Evolutionary conservation across 139 green algal genomes (phyloP), one percentile per base, ranked within the genome.

Genomic region (Chlorella vulgaris): DNA sequence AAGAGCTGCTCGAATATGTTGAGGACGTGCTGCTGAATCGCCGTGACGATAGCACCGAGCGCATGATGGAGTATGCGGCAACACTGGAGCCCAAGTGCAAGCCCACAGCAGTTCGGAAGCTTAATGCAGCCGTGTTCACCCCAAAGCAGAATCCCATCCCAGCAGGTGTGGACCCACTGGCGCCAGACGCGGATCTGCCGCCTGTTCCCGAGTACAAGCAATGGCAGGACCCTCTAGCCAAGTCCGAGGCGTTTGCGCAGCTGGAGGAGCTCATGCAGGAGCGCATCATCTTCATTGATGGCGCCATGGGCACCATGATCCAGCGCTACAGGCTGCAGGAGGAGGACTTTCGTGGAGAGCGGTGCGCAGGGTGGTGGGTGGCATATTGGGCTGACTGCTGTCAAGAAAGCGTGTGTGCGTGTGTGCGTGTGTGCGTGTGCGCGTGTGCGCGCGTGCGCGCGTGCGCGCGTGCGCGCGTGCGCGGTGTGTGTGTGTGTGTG

Each of bases 1-100:
- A 98, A 92, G 94, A 98, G 92, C 93, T 99, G 80, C 86, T 99
- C 35, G 88, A 93, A 69, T 95, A 94, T 82, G 93, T 99, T 47
- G 96, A 99, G 89, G 96, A 99, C 76, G 97, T 99, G 80, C 90
- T 99, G 81, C 91, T 99, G 7, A 99, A 99, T 88, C 90, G 87
- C 61, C 97, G 96, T 81, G 92, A 96, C 28, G 97, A 99, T 71
- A 90, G 96, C 7, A 99, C 96, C 0, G 96, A 99, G 92, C 91
- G 96, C 69, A 93, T 99, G 89, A 78, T 99, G 62, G 93, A 97
- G 87, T 98, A 93, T 78, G 95, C 96, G 4, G 93, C 88, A 24
- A 93, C 86, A 4, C 88, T 99, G 36, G 35, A 68, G 1, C 31
- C 71, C 51, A 78, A 68, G 50, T 35, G 51, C 33, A 67, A 53